A percentile compares a stretch with the other conserved stretches of the same genome.
phyloP scores from a whole-genome alignment of 1,284 basidiomycete species.

The Cutaneotrichosporon sp. region DNA sequence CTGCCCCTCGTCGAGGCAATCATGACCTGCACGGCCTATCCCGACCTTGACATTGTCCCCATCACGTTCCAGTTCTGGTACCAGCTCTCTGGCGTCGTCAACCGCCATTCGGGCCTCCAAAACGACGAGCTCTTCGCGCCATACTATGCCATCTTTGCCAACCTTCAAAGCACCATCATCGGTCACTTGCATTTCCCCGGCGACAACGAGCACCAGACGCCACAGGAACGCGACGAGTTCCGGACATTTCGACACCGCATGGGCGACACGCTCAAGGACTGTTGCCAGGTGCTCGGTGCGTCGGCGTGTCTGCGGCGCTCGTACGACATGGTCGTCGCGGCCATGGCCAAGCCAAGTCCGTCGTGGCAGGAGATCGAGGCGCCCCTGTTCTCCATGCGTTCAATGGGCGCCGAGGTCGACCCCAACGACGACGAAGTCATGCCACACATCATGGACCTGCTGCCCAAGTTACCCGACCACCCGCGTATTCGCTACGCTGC shows the following conservation, averaged over 20 bases:
- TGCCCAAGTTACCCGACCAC: constrained; percentile 83
- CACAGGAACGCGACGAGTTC: constrained; percentile 90
- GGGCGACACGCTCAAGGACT: constrained; percentile 99
- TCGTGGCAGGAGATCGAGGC: constrained; percentile 98
- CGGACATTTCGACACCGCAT: constrained; percentile 93
- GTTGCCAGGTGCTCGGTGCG: constrained; percentile 88
- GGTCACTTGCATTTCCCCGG: constrained; percentile 86
- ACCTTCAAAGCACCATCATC: constrained; percentile 82
- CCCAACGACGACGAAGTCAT: constrained; percentile 75
- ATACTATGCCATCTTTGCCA: constrained; percentile 74
- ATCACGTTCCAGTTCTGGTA: constrained; percentile 99
- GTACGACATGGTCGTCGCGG: constrained; percentile 71
- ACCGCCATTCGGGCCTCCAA: constrained; percentile 39
- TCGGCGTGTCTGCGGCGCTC: constrained; percentile 75
- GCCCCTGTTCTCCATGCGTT: constrained; percentile 93
- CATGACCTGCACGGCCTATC: constrained; percentile 85
- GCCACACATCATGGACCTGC: constrained; percentile 90
- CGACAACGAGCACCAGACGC: constrained; percentile 65
- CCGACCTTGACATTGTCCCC: constrained; percentile 91
- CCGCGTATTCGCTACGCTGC: constrained; percentile 93
- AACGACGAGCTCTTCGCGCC: constrained; percentile 29
- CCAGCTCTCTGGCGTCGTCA: constrained; percentile 75
- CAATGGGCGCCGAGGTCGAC: constrained; percentile 95
- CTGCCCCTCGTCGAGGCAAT: constrained; percentile 93
- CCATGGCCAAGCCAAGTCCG: constrained; percentile 52